Conservation (phyloP, 108 stramenopile species). For the Nannochloropsis granulata region DNA sequence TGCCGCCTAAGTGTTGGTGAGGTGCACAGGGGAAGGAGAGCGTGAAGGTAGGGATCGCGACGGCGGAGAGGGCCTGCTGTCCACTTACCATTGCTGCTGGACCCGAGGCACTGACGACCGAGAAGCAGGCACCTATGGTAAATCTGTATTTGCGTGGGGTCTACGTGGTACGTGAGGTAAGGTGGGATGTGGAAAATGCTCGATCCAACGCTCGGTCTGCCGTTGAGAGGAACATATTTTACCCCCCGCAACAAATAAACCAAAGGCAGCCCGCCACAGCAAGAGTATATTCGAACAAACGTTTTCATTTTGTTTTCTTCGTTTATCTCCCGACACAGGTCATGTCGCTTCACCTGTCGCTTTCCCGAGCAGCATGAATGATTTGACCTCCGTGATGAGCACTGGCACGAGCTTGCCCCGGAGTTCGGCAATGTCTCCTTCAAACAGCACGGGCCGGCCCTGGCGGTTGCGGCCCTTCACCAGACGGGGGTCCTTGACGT, state of each 20-base stretch:
- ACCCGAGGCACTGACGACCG: neutral
- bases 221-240: too few species aligned
- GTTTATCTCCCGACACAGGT: neutral
- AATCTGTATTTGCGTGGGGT: too few species aligned
- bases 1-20: neutral
- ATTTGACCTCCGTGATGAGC: neutral
- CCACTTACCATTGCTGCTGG: neutral
- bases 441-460: slow-evolving; percentile 73
- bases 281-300: too few species aligned
- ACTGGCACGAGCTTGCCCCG: slow-evolving; percentile 67
- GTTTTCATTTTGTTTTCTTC: too few species aligned
- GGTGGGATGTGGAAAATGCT: too few species aligned
- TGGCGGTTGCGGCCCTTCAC: slow-evolving; percentile 82
- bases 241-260: too few species aligned
- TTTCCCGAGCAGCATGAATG: neutral
- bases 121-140: neutral
- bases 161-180: too few species aligned
- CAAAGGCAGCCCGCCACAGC: too few species aligned
- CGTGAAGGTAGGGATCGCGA: neutral
- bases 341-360: neutral
- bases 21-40: neutral
- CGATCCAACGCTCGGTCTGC: too few species aligned
- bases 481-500: slow-evolving; percentile 67
- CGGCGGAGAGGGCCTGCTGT: neutral
- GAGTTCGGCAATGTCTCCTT: slow-evolving; percentile 61